Conservation (phyloP, 257 asterid species). For the Galeopsis tetrahit region DNA sequence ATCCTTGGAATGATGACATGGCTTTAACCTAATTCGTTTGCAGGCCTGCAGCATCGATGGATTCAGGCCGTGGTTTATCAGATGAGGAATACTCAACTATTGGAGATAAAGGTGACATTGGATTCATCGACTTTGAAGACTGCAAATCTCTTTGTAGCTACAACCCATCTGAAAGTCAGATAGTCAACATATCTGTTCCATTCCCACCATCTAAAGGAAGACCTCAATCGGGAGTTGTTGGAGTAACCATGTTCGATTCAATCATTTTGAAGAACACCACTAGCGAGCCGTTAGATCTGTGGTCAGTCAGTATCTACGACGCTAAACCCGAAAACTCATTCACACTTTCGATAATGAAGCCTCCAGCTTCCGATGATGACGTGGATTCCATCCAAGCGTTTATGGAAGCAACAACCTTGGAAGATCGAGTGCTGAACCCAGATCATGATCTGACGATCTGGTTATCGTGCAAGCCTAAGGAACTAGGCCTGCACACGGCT, state of each 20-base stretch:
- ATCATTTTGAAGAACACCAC: constrained; percentile 64
- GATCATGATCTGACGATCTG: constrained; percentile 61
- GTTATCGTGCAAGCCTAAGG: constrained; percentile 94
- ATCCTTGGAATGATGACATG: constrained; percentile 18
- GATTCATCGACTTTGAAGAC: constrained; percentile 71
- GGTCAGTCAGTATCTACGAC: constrained; percentile 82
- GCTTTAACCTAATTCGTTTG: constrained; percentile 27
- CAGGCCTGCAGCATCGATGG: constrained; percentile 53
- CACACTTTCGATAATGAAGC: constrained; percentile 74
- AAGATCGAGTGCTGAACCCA: constrained; percentile 60
- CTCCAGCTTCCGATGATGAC: constrained; percentile 71
- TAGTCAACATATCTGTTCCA: constrained; percentile 70
- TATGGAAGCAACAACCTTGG: constrained; percentile 63
- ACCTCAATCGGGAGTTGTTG: constrained; percentile 72
- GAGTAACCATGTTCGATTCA: constrained; percentile 59
- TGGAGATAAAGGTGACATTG: constrained; percentile 83
- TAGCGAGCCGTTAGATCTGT: constrained; percentile 57
- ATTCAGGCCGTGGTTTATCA: constrained; percentile 46
- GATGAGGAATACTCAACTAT: constrained; percentile 83
- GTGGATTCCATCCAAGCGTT: constrained; percentile 52
- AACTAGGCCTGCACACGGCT: constrained; percentile 73
- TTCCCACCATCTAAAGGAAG: constrained; percentile 64
- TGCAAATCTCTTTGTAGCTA: constrained; percentile 59
- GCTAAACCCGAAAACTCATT: constrained; percentile 77
- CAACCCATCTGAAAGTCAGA: constrained; percentile 66